Evolutionary conservation across 805 yeast species (phyloP).

Genomic region (Ogataea saltuana): DNA sequence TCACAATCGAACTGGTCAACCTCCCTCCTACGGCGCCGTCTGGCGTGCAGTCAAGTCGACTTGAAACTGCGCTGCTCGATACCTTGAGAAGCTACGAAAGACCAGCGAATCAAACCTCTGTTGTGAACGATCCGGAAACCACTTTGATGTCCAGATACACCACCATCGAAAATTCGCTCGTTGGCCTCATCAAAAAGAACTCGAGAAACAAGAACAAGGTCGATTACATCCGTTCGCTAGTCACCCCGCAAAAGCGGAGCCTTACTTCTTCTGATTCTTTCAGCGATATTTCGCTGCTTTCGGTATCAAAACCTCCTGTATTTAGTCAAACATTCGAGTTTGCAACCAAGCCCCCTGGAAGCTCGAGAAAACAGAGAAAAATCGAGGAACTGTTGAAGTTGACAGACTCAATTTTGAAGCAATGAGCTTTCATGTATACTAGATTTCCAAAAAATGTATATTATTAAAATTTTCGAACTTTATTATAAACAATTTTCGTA

Average conservation of each 20-base stretch:
- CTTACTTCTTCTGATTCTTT: constrained; percentile 1
- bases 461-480: too few relatives aligned
- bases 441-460: constrained; percentile 1
- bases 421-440: constrained; percentile 4
- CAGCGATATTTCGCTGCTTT: constrained; percentile 15
- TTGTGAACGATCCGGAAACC: constrained; percentile 16
- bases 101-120: not conserved
- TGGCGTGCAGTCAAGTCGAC: not conserved
- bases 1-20: constrained; percentile 2
- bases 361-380: constrained; percentile 16
- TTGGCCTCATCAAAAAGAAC: constrained; percentile 14
- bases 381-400: constrained; percentile 25
- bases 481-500: too few relatives aligned
- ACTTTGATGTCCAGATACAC: constrained; percentile 21
- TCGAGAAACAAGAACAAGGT: constrained; percentile 11
- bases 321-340: constrained; percentile 14
- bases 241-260: constrained; percentile 10
- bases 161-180: constrained; percentile 19
- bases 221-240: constrained; percentile 15
- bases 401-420: constrained; percentile 29
- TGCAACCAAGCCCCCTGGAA: constrained; percentile 3
- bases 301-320: constrained; percentile 10
- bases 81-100: constrained; percentile 3
- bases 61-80: not conserved
- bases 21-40: too few relatives aligned